Base-by-base conservation (phyloP, 164 flowering plant species). In the Piper longum region DNA sequence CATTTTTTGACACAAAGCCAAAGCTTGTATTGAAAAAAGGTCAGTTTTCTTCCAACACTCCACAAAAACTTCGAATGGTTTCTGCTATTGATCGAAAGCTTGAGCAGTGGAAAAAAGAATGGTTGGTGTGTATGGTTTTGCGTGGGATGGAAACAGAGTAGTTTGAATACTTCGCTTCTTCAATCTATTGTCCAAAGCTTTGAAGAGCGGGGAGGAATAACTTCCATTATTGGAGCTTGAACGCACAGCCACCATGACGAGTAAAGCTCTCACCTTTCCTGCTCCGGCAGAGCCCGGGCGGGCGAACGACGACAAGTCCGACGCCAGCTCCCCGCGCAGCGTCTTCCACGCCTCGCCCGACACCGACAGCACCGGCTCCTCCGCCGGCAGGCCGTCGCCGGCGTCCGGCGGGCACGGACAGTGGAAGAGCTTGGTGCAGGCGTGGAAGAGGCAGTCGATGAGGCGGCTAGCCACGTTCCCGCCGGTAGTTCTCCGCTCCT, bases 381-480 rank as follows among this genome's bases (percentile, higher is more conserved):
- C 60, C 13, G 42, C n/a, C 62, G 64, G 77, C 51, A 43, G 14
- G 9, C 52, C 52, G 52, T 66, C 60, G 43, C 62, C 60, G 54
- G 73, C 76, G 18, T 19, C 60, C 39, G 59, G 61, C 55, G 77
- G 79, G 0, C 43, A 67, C 36, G 36, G 36, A 45, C 87, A 77
- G 1, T 89, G 92, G 91, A 84, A 64, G 68, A 76, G 57, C 5
- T 62, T 86, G 72, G 45, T 89, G 19, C 80, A 72, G 6, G 43
- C 66, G 16, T 57, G 82, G 45, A 85, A 74, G 80, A 83, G 70
- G 78, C 84, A 78, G 57, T 86, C 98, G 0, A 62, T 68, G 9
- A 77, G 83, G 66, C 75, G 83, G 57, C 72, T 85, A 19, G 76
- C 87, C 0, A 76, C 82, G 12, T 75, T 85, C 60, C 81, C 89